Evolutionary conservation across 2,329 filamentous ascomycete species (phyloP), one percentile per base, ranked within the genome.

Genomic region (Hypoxylon sp.): DNA sequence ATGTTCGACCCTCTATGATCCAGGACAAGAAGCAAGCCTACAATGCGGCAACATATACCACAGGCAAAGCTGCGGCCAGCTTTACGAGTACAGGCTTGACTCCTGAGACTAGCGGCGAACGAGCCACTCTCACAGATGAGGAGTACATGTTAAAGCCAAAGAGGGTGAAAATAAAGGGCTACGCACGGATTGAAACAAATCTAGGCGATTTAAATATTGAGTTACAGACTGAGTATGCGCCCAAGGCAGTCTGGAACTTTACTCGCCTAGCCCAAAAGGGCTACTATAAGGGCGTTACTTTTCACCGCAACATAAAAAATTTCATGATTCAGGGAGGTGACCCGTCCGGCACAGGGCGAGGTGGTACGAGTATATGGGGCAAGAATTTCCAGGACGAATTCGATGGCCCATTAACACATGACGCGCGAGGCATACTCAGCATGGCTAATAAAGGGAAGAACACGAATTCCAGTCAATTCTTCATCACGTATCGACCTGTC

Each of bases 371-470:
- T 75, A 90, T 97, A 67, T 99, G 96, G 96, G 93, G 93, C 65
- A 97, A 97, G 81, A 93, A 94, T 68, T 99, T 99, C 76, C 86
- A 91, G 59, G 96, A 99, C 79, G 96, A 99, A 78, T 91, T 98
- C 70, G 94, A 98, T 14, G 94, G 94, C 0, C 94, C 95, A 0
- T 81, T 94, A 44, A 92, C 91, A n/a, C 96, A 99, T 75, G 91
- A 94, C 76, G 83, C 86, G 0, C 86, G 94, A 29, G 96, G 96
- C 11, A 88, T 94, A 0, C 78, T 97, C 26, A 94, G 91, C 73
- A 99, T 99, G 96, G 96, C 96, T 44, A 99, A 99, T 81, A 99
- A 99, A 79, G 96, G 96, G 65, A 98, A 98, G 78, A 95, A 98
- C 77, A 98, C 95, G 22, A 99, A 99, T 81, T 96, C 93, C 8